Conservation (phyloP, 2,329 filamentous ascomycete genomes). For the Penicillium sp. region DNA sequence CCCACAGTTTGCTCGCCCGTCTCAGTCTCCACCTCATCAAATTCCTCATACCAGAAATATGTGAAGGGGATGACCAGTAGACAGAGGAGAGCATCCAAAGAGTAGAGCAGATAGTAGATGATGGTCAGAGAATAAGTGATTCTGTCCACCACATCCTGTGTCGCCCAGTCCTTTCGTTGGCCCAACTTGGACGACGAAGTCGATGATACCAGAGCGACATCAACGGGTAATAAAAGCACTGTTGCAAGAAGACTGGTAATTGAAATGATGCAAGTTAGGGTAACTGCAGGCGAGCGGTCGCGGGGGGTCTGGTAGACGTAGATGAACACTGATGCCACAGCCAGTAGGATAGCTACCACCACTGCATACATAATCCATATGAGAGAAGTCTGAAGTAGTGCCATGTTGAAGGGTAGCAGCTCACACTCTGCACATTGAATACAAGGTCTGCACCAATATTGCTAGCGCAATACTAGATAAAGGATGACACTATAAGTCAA, state of each 20-base stretch:
- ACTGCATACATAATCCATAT: conserved; percentile 95
- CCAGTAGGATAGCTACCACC: conserved; percentile 72
- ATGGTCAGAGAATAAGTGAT: conserved; percentile 80
- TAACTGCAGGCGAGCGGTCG: conserved; percentile 80
- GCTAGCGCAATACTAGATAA: neutral
- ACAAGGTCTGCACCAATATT: neutral
- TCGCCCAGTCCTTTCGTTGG: conserved; percentile 92
- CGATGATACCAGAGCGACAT: conserved; percentile 90
- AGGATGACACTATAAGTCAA: neutral
- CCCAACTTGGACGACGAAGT: conserved; percentile 75
- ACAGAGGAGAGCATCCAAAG: conserved; percentile 84
- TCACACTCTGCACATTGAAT: conserved; percentile 14
- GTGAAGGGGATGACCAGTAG: conserved; percentile 88
- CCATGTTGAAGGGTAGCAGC: conserved; percentile 47
- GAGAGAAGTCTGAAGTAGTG: conserved; percentile 77
- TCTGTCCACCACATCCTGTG: conserved; percentile 70
- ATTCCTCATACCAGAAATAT: conserved; percentile 98
- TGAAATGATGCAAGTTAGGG: conserved; percentile 79
- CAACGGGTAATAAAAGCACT: conserved; percentile 86
- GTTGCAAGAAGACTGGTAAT: conserved; percentile 86
- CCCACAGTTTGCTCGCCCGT: conserved; percentile 70
- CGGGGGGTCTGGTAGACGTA: conserved; percentile 88
- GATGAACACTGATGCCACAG: conserved; percentile 78
- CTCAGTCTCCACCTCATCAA: conserved; percentile 84
- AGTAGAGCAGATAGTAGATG: conserved; percentile 92